Conservation (phyloP, 371 early-diverging fungal species). For the Rhizopus arrhizus region DNA sequence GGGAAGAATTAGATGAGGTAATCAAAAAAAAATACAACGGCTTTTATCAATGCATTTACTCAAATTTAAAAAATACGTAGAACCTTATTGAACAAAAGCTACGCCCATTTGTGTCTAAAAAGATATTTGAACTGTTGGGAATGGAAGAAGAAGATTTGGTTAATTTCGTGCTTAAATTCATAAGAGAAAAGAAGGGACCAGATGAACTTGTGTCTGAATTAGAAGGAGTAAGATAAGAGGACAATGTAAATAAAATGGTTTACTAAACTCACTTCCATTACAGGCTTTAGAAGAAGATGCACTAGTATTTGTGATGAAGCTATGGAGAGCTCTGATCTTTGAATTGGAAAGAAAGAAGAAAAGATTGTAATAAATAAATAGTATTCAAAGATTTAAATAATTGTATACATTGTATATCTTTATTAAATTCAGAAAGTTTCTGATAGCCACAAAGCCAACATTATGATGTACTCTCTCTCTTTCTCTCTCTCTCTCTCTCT, state of each 20-base stretch:
- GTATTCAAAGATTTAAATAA: not conserved
- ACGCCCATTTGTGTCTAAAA: conserved; percentile 75
- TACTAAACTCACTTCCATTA: not conserved
- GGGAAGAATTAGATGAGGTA: conserved; percentile 78
- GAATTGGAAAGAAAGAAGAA: conserved; percentile 72
- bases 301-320: conserved; percentile 76
- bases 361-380: conserved; percentile 24
- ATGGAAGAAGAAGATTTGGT: conserved; percentile 74
- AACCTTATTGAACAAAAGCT: conserved; percentile 64
- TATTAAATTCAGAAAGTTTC: not conserved
- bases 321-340: conserved; percentile 85
- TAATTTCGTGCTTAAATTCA: conserved; percentile 68
- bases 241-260: not conserved
- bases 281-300: conserved; percentile 85
- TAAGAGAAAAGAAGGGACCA: conserved; percentile 54
- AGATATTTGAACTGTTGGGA: conserved; percentile 75
- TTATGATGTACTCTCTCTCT: no score
- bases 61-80: conserved; percentile 21
- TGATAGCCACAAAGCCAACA: no score
- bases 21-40: conserved; percentile 5
- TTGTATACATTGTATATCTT: not conserved
- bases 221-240: conserved; percentile 49
- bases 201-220: conserved; percentile 70
- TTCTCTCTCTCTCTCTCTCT: no score
- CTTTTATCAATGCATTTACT: no score